Percentiles rank a stretch among this genome's conserved stretches.
These are phyloP conservation scores for Trichocomaceae sp. DNA, from an alignment of 2,329 filamentous ascomycete genomes.

Conservation along the genomic window DNA sequence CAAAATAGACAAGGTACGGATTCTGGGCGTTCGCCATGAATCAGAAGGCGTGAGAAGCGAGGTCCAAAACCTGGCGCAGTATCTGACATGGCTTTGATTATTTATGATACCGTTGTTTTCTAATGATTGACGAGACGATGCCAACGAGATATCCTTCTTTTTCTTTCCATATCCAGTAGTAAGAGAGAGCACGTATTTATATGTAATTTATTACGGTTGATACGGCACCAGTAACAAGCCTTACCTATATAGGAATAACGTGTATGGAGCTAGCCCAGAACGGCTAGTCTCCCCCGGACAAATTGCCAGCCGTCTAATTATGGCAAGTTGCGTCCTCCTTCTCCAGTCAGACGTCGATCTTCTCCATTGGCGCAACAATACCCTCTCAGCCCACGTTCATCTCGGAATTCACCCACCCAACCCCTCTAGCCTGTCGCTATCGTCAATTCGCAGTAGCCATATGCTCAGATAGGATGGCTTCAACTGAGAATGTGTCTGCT, in stretches of 20 bases:
- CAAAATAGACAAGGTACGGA: slow-evolving; percentile 39
- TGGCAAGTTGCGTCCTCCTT: not conserved
- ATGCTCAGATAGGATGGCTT: slow-evolving; percentile 1
- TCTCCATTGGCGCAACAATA: not conserved
- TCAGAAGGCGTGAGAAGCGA: slow-evolving; percentile 41
- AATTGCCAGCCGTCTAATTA: not conserved
- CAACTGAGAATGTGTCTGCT: slow-evolving; percentile 8
- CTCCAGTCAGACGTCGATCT: slow-evolving; percentile 4
- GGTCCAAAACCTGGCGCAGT: slow-evolving; percentile 25
- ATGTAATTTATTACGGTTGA: not conserved
- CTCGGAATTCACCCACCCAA: not conserved
- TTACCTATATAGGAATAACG: not conserved
- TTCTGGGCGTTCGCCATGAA: slow-evolving; percentile 42
- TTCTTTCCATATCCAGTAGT: no score
- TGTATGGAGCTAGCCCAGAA: not conserved
- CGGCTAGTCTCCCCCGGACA: not conserved
- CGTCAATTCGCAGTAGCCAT: not conserved
- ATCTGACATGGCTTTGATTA: slow-evolving; percentile 30
- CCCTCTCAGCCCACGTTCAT: not conserved
- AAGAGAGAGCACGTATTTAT: no score
- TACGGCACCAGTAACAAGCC: not conserved
- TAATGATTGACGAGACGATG: not conserved
- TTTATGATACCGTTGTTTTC: not conserved
- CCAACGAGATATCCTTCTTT: no score
- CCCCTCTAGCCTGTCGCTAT: not conserved